These are phyloP conservation scores for Trichophyton simii DNA, from an alignment of 2,329 filamentous ascomycete genomes.

Conservation along the genomic window DNA sequence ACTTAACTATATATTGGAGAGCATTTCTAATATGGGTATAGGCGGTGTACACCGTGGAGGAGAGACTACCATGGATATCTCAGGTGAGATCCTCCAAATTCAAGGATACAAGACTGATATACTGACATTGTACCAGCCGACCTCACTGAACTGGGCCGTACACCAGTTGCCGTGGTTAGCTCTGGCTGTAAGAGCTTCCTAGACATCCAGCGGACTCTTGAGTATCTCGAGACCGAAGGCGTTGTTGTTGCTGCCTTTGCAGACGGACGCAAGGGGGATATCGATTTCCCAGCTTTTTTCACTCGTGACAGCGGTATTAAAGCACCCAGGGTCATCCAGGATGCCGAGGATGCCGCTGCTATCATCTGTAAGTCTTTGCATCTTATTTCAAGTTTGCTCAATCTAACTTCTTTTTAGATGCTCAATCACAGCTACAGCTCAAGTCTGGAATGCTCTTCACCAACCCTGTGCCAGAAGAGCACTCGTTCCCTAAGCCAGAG, in stretches of 20 bases:
- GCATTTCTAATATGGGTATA: slow-evolving; percentile 12
- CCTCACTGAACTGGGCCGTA: slow-evolving; percentile 82
- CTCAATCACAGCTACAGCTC: slow-evolving; percentile 59
- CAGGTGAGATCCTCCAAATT: slow-evolving; percentile 28
- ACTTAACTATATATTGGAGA: neutral
- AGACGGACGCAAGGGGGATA: slow-evolving; percentile 56
- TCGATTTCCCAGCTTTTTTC: slow-evolving; percentile 91
- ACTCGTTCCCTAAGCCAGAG: slow-evolving; percentile 55
- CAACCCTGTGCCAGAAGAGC: slow-evolving; percentile 66
- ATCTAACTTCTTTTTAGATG: slow-evolving; percentile 36
- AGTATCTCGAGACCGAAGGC: slow-evolving; percentile 59
- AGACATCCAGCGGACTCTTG: slow-evolving; percentile 78
- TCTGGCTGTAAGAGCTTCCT: slow-evolving; percentile 94
- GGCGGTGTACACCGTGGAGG: slow-evolving; percentile 84
- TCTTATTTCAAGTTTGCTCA: neutral
- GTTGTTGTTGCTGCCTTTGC: slow-evolving; percentile 82
- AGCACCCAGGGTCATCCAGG: slow-evolving; percentile 62
- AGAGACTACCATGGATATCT: slow-evolving; percentile 80
- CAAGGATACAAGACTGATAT: neutral
- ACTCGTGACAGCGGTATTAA: slow-evolving; percentile 70
- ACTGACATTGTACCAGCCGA: slow-evolving; percentile 46
- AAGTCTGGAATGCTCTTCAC: slow-evolving; percentile 75
- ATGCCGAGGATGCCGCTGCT: slow-evolving; percentile 74
- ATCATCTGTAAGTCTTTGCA: slow-evolving; percentile 52
- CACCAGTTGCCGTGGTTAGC: slow-evolving; percentile 74